These are phyloP conservation scores for Leccinum pachyderme DNA, from an alignment of 1,284 basidiomycete genomes.

Conservation along the genomic window DNA sequence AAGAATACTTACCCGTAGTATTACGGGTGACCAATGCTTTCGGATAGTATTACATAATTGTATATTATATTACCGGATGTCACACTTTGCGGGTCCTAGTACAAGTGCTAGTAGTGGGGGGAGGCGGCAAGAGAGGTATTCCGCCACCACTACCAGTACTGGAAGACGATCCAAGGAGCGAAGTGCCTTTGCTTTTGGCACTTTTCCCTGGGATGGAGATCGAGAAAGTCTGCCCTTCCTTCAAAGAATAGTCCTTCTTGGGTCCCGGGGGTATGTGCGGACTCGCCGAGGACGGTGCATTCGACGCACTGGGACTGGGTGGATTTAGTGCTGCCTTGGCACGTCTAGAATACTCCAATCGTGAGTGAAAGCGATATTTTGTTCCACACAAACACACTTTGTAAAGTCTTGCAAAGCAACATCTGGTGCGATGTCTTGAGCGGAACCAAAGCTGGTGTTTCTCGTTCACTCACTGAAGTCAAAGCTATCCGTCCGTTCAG, in stretches of 20 bases:
- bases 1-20: neutral
- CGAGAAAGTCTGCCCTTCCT: constrained; percentile 95
- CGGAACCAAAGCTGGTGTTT: neutral
- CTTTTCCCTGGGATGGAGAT: constrained; percentile 83
- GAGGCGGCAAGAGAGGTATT: constrained; percentile 73
- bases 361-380: constrained; percentile 1
- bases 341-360: constrained; percentile 45
- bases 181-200: constrained; percentile 32
- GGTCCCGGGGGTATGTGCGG: constrained; percentile 71
- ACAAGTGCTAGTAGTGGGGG: no score
- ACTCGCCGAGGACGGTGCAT: constrained; percentile 32
- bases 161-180: constrained; percentile 38
- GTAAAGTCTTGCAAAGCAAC: constrained; percentile 95
- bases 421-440: constrained; percentile 45
- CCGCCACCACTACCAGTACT: constrained; percentile 31
- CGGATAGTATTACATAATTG: constrained; percentile 21
- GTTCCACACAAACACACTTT: constrained; percentile 54
- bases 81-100: no score
- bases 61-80: constrained; percentile 7
- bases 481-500: constrained; percentile 88
- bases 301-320: constrained; percentile 38
- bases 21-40: constrained; percentile 4
- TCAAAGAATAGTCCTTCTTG: constrained; percentile 93
- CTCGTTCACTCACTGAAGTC: constrained; percentile 74
- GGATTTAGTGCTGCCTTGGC: constrained; percentile 61